Conservation (phyloP, 306 rosid species). For the Cucurbita ficifolia region DNA sequence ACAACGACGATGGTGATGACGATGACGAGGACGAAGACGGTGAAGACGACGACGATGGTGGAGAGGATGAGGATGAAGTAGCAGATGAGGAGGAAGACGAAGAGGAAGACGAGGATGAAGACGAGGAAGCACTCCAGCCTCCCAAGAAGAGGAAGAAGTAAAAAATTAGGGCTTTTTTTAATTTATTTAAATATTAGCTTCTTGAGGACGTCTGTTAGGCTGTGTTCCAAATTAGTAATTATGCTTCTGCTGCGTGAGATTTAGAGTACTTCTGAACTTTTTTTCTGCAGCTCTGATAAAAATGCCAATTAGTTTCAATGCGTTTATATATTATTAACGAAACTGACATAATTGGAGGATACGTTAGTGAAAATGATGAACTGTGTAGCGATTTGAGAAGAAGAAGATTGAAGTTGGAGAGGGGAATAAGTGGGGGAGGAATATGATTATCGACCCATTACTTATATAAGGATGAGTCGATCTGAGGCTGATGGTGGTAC, state of each 20-base stretch:
- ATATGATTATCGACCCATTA: too few relatives aligned
- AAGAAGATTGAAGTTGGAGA: background rate
- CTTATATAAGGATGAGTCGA: too few relatives aligned
- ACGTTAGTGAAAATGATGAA: background rate
- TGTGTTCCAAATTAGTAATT: conserved; percentile 6
- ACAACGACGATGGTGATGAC: conserved; percentile 9
- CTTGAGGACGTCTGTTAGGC: conserved; percentile 6
- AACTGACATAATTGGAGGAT: background rate
- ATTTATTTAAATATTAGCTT: background rate
- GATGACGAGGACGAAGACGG: conserved; percentile 25
- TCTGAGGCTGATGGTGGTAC: too few relatives aligned
- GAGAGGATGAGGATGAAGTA: conserved; percentile 39
- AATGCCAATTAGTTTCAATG: background rate
- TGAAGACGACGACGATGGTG: conserved; percentile 23
- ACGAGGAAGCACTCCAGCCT: conserved; percentile 86
- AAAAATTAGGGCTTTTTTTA: background rate
- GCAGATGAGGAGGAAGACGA: conserved; percentile 35
- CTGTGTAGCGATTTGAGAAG: background rate
- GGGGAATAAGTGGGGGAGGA: too few relatives aligned
- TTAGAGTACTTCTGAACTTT: background rate
- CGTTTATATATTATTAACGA: too few relatives aligned
- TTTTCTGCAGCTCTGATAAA: background rate
- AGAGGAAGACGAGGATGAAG: conserved; percentile 46
- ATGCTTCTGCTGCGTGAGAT: conserved; percentile 1
- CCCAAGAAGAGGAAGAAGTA: conserved; percentile 95